Percentiles rank a stretch among this genome's conserved stretches.
phyloP scores from a whole-genome alignment of 2,329 filamentous ascomycete species.

The Diaporthe capsici region DNA sequence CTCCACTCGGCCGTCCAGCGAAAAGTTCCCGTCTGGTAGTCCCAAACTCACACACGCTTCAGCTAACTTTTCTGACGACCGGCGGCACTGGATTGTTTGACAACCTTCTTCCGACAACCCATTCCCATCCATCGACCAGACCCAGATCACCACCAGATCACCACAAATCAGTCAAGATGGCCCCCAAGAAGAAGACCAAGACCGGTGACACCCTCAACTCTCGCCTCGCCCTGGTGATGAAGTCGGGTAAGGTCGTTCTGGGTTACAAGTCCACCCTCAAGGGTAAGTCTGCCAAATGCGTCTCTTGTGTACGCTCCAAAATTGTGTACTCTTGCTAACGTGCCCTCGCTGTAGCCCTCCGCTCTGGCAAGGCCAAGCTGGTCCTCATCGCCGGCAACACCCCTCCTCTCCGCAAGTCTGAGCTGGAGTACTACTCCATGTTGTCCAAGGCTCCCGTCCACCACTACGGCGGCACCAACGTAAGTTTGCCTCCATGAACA shows the following conservation, averaged over 20 bases:
- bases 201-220: conserved; percentile 82
- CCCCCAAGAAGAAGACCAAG: conserved; percentile 82
- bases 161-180: conserved; percentile 70
- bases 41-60: background rate
- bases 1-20: background rate
- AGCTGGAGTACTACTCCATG: conserved; percentile 97
- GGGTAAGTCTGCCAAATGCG: conserved; percentile 40
- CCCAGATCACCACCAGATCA: conserved; percentile 40
- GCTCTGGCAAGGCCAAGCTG: conserved; percentile 97
- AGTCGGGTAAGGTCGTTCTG: conserved; percentile 84
- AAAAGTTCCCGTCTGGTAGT: conserved; percentile 31
- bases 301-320: background rate
- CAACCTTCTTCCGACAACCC: conserved; percentile 32
- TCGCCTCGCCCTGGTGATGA: conserved; percentile 74
- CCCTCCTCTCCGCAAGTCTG: conserved; percentile 96
- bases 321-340: conserved; percentile 49
- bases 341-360: conserved; percentile 81
- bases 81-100: background rate
- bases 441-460: conserved; percentile 94
- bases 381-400: conserved; percentile 94
- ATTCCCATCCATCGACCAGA: conserved; percentile 41
- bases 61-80: conserved; percentile 18
- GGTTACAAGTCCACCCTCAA: conserved; percentile 84
- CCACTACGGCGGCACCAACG: conserved; percentile 99
- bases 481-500: conserved; percentile 70